phyloP scores from a whole-genome alignment of 768 basidiomycete genomes.

The Suillus americanus region DNA sequence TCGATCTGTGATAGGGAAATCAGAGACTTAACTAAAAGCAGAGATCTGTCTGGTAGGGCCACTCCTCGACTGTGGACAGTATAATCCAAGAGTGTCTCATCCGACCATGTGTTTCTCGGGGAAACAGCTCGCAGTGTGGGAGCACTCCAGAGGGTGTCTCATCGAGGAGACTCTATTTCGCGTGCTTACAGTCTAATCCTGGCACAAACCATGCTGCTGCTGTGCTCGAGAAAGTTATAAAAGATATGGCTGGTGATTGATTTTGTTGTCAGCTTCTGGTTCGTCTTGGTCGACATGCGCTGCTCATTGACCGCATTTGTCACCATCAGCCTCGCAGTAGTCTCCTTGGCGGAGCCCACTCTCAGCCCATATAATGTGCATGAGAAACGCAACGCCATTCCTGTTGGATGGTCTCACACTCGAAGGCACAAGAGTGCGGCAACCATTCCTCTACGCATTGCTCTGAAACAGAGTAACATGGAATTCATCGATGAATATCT shows the following conservation, averaged over 20 bases:
- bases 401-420: conserved; percentile 36
- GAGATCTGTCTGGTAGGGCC: not conserved
- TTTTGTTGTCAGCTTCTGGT: not conserved
- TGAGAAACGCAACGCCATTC: conserved; percentile 37
- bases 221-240: conserved; percentile 5
- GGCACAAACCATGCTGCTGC: conserved; percentile 13
- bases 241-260: conserved; percentile 7
- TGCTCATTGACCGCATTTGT: conserved; percentile 17
- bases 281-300: conserved; percentile 4
- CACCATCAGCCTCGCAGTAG: conserved; percentile 17
- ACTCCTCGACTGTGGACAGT: not conserved
- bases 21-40: not conserved
- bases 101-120: not conserved
- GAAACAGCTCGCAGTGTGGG: conserved; percentile 1
- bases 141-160: conserved; percentile 26
- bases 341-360: conserved; percentile 16
- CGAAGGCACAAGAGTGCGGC: conserved; percentile 35
- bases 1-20: not conserved
- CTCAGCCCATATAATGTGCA: conserved; percentile 33
- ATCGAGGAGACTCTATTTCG: conserved; percentile 50
- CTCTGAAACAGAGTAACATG: conserved; percentile 32
- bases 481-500: conserved; percentile 26
- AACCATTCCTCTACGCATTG: conserved; percentile 28
- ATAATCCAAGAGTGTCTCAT: not conserved
- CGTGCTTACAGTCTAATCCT: conserved; percentile 35